Evolutionary conservation across 768 basidiomycete genomes (phyloP), one percentile per base, ranked within the genome.

Genomic region (Tylopilus plumbeoviolaceoides): DNA sequence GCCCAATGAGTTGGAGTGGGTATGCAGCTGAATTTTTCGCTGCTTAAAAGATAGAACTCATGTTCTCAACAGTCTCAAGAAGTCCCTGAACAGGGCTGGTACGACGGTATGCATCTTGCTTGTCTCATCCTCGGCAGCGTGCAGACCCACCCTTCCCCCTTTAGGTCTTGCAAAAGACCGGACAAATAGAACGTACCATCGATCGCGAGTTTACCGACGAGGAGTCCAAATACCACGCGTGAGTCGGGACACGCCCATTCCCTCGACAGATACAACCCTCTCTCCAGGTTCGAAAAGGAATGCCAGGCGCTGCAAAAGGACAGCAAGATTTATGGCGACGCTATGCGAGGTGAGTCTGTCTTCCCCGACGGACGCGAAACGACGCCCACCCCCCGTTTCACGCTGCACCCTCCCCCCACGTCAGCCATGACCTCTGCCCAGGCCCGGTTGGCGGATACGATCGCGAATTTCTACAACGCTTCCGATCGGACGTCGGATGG

Each of bases 151-250:
- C 5, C 17, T 20, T 50, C 36, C 58, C 50, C 28, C 25, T 47
- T 40, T 65, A 93, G 90, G 80, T 98, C 62, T 80, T 95, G 69
- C 95, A 98, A 78, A 98, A 98, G 83, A 95, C 95, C 1, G 95
- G 95, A 51, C 95, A 98, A 72, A 92, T 98, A 54, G 95, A 98
- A 68, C 80, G 94, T 27, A 98, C 95, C 0, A 82, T 97, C 23
- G 95, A 98, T 71, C 76, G 90, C 46, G 94, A 98, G 64, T 98
- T 97, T 63, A 78, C 86, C 14, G 87, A 94, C 53, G 95, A 97
- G 70, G 92, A 97, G 68, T 82, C 85, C 44, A 90, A 94, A 67
- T 98, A 84, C 76, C 83, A 84, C 74, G 81, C 81, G 95, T 97
- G 69, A 69, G 91, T 46, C 48, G 0, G 6, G 25, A 20, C 43